Evolutionary conservation across 805 yeast genomes (phyloP).

Genomic region (Candida sphagnicola): DNA sequence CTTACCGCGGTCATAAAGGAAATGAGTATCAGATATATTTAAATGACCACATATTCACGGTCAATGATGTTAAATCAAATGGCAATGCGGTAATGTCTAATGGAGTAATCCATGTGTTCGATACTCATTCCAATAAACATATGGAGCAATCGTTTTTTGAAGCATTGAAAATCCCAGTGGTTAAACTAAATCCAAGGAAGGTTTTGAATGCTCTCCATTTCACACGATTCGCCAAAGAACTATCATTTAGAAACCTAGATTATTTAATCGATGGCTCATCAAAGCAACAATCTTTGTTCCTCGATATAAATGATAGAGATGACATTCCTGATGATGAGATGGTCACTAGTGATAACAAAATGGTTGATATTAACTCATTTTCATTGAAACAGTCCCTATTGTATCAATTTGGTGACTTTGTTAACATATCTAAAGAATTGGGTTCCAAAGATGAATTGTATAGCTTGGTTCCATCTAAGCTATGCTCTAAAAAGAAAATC

Average conservation of each 20-base stretch:
- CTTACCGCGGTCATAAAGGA: background rate
- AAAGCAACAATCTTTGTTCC: slow-evolving; percentile 57
- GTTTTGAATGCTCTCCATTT: slow-evolving; percentile 43
- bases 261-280: slow-evolving; percentile 53
- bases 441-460: slow-evolving; percentile 10
- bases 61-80: background rate
- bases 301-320: slow-evolving; percentile 38
- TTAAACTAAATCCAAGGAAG: slow-evolving; percentile 29
- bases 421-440: slow-evolving; percentile 26
- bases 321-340: slow-evolving; percentile 25
- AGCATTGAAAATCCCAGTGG: slow-evolving; percentile 17
- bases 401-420: slow-evolving; percentile 58
- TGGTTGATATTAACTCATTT: slow-evolving; percentile 21
- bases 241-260: slow-evolving; percentile 55
- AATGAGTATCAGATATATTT: slow-evolving; percentile 1
- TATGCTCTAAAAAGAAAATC: slow-evolving; percentile 58
- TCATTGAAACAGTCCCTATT: slow-evolving; percentile 36
- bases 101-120: slow-evolving; percentile 34
- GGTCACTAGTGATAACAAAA: background rate
- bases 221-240: slow-evolving; percentile 63
- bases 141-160: slow-evolving; percentile 15
- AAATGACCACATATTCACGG: background rate
- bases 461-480: slow-evolving; percentile 45
- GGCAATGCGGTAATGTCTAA: slow-evolving; percentile 18
- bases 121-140: slow-evolving; percentile 5